phyloP scores from a whole-genome alignment of 75 land plant species.

The Selaginella tamariscina region DNA sequence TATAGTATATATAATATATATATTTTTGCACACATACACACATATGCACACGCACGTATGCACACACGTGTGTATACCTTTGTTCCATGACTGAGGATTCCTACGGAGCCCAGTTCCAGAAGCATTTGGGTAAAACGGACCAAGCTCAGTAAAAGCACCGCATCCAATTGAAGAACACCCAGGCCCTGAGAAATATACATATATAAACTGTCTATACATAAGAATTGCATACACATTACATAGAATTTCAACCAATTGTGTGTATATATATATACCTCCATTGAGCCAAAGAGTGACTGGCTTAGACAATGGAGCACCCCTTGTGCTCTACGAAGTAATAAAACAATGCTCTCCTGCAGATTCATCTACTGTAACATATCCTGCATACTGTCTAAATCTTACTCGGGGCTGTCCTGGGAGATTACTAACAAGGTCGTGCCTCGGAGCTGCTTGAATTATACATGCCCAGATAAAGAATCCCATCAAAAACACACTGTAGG shows the following conservation, averaged over 20 bases:
- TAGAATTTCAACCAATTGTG: no score
- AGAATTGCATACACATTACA: background rate
- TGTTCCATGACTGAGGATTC: constrained; percentile 18
- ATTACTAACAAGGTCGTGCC: background rate
- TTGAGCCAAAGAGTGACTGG: constrained; percentile 26
- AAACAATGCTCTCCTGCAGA: constrained; percentile 5
- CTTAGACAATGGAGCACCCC: background rate
- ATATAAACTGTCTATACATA: background rate
- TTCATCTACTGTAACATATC: constrained; percentile 2
- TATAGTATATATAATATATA: background rate
- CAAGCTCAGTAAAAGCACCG: constrained; percentile 23
- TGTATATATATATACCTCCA: no score
- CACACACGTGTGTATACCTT: constrained; percentile 8
- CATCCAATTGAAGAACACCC: constrained; percentile 24
- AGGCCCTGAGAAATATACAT: constrained; percentile 16
- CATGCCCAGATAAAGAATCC: no score
- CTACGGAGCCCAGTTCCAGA: constrained; percentile 11
- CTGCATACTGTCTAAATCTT: constrained; percentile 3
- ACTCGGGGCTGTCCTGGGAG: constrained; percentile 6
- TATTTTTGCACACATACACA: background rate
- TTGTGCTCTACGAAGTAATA: background rate
- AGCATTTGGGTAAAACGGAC: constrained; percentile 17
- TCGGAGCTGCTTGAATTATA: background rate
- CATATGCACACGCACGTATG: background rate
- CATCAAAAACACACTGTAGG: no score